Percentiles rank a stretch among this genome's conserved stretches.
phyloP scores from a whole-genome alignment of 768 basidiomycete species.

The Leccinum boreale region DNA sequence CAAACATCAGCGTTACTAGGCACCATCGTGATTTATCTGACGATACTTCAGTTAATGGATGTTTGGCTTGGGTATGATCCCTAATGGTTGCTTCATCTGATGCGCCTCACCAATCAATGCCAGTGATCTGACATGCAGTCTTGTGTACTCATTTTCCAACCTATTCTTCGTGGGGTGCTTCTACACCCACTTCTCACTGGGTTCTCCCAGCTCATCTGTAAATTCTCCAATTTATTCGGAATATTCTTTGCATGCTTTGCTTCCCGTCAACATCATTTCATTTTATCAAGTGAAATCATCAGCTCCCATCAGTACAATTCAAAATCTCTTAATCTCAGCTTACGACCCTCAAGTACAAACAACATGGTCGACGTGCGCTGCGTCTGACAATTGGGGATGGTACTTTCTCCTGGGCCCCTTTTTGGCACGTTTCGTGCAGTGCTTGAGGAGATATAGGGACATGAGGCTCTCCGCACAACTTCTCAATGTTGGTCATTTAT shows the following conservation, averaged over 20 bases:
- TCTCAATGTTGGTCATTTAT: conserved; percentile 66
- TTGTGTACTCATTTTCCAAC: conserved; percentile 71
- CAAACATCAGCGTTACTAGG: background rate
- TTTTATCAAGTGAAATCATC: background rate
- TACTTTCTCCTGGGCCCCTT: conserved; percentile 68
- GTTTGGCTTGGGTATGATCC: conserved; percentile 80
- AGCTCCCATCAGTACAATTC: background rate
- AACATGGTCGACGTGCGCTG: conserved; percentile 42
- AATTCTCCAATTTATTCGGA: background rate
- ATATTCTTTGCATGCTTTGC: background rate
- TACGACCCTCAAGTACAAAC: conserved; percentile 37
- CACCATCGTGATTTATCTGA: conserved; percentile 2
- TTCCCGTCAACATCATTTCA: background rate
- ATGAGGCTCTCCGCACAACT: conserved; percentile 73
- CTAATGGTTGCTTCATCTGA: background rate
- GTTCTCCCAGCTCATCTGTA: background rate
- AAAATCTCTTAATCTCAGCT: conserved; percentile 2
- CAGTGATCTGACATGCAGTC: conserved; percentile 82
- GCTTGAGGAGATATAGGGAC: conserved; percentile 82
- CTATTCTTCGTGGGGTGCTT: conserved; percentile 73
- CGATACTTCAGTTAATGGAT: conserved; percentile 60
- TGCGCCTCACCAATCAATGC: conserved; percentile 5
- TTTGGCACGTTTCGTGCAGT: conserved; percentile 77
- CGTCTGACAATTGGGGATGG: conserved; percentile 53
- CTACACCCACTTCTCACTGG: conserved; percentile 39